A percentile compares a stretch with the other conserved stretches of the same genome.
These are phyloP conservation scores for Tuber brumale DNA, from an alignment of 495 filamentous ascomycete species.

Conservation along the genomic window DNA sequence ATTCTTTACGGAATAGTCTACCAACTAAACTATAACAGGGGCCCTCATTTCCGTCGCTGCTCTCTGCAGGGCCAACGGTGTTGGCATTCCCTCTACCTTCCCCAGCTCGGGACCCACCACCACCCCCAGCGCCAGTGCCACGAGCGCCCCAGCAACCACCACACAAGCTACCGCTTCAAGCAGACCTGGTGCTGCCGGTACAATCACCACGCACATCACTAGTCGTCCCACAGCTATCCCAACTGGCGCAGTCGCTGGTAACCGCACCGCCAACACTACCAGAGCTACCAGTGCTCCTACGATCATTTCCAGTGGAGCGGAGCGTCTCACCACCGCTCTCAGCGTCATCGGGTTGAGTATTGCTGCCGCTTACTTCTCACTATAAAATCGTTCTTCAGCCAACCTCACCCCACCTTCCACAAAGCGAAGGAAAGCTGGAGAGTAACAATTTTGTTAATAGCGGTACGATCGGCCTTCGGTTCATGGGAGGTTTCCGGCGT, in stretches of 20 bases:
- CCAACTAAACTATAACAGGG: constrained; percentile 17
- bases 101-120: neutral
- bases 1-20: neutral
- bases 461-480: neutral
- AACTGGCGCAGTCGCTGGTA: neutral
- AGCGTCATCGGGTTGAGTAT: neutral
- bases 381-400: neutral
- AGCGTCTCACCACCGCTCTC: neutral
- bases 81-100: constrained; percentile 19
- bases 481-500: neutral
- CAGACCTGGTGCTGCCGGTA: neutral
- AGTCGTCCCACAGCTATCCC: constrained; percentile 6
- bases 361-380: neutral
- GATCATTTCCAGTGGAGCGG: neutral
- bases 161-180: neutral
- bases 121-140: constrained; percentile 4
- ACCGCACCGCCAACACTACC: constrained; percentile 3
- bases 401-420: neutral
- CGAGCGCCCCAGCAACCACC: neutral
- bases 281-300: constrained; percentile 1
- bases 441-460: neutral
- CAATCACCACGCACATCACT: neutral
- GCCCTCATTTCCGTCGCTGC: constrained; percentile 14
- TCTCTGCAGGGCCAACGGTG: constrained; percentile 20
- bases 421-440: neutral